Conservation (phyloP, 345 rosid species). For the Lepidium africanum region DNA sequence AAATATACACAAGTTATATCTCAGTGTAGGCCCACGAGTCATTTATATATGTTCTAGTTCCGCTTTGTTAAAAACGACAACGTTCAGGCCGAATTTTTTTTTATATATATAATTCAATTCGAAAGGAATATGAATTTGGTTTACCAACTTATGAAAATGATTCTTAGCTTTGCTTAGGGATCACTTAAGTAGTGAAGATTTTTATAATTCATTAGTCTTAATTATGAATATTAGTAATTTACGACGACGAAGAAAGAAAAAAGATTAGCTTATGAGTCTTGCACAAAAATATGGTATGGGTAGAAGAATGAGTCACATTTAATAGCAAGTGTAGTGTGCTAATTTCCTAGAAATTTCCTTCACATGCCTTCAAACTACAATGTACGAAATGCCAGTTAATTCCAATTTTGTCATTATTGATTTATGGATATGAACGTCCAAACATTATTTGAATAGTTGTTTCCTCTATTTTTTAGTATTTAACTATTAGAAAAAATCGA, state of each 20-base stretch:
- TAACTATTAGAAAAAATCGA: not conserved
- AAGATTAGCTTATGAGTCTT: not conserved
- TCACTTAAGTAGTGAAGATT: not conserved
- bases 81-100: not conserved
- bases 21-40: too few relatives aligned
- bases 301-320: not conserved
- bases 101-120: too few relatives aligned
- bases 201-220: not conserved
- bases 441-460: not conserved
- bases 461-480: not conserved
- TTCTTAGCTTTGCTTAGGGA: not conserved
- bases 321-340: not conserved
- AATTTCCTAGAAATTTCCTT: slow-evolving; percentile 22
- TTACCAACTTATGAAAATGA: slow-evolving; percentile 1
- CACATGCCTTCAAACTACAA: slow-evolving; percentile 8
- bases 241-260: not conserved
- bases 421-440: not conserved
- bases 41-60: too few relatives aligned
- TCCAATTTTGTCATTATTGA: slow-evolving; percentile 22
- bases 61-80: not conserved
- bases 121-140: not conserved
- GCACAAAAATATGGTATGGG: not conserved
- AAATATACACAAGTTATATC: too few relatives aligned
- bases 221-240: not conserved
- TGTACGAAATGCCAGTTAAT: slow-evolving; percentile 15